phyloP scores from a whole-genome alignment of 345 rosid species.

The Bruguiera gymnorhiza region DNA sequence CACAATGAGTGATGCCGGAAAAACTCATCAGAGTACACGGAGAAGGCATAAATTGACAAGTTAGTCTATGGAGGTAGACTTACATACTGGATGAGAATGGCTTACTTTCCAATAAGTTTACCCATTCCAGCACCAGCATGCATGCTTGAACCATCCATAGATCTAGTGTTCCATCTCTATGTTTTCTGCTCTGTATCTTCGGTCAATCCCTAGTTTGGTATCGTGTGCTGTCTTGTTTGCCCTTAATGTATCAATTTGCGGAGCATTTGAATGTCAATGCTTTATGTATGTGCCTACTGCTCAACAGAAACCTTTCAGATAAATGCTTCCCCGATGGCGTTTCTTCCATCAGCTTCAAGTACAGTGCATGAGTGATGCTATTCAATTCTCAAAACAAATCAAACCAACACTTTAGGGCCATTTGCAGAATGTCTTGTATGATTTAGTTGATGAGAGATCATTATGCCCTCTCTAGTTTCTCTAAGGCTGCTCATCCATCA shows the following conservation, averaged over 20 bases:
- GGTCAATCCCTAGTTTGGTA: constrained; percentile 48
- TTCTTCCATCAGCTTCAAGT: no score
- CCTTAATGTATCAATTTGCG: not conserved
- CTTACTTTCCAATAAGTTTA: not conserved
- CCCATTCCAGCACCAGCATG: not conserved
- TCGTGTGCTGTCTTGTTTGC: not conserved
- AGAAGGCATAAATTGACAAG: constrained; percentile 37
- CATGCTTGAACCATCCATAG: constrained; percentile 7
- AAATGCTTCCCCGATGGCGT: no score
- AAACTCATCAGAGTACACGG: constrained; percentile 44
- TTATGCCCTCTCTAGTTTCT: not conserved
- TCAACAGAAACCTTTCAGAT: no score
- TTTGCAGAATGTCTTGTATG: no score
- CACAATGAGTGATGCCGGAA: constrained; percentile 89
- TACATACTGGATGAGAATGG: not conserved
- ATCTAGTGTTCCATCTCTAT: not conserved
- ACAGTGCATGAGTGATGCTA: no score
- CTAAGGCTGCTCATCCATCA: constrained; percentile 4
- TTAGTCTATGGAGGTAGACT: not conserved
- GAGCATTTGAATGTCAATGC: not conserved
- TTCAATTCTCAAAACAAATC: no score
- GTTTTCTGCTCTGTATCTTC: constrained; percentile 76
- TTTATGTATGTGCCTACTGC: no score
- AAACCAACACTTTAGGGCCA: no score
- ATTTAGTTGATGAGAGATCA: not conserved